Evolutionary conservation across 2,329 filamentous ascomycete genomes (phyloP), one percentile per base, ranked within the genome.

Genomic region (Phialophora expanda): DNA sequence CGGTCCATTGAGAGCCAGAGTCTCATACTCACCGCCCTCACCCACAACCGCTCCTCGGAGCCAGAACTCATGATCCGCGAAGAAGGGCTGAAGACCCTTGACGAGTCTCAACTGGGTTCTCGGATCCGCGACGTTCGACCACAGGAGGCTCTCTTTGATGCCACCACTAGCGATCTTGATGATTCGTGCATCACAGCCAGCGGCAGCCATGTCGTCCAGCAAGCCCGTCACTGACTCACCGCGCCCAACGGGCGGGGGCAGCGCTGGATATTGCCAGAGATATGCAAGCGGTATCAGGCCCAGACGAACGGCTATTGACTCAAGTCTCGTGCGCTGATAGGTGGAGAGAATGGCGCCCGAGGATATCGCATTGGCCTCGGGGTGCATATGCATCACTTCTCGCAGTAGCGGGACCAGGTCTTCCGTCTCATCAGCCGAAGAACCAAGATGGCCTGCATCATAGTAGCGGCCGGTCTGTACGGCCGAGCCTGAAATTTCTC

Each of bases 21-120:
- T 98, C 84, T 98, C 95, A 77, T 96, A 98, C 81, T 98, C 95
- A 3, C 95, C 95, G 5, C 95, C 95, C 76, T 98, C 95, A 0
- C 95, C 95, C 20, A 98, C 79, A 9, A 93, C 87, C 8, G 91
- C 90, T 0, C 91, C 92, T 80, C 66, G 85, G 81, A 73, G 80
- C 81, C 67, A 84, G 79, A 53, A 90, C 46, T 73, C 73, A 5
- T 66, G 54, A 3, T 67, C 71, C 4, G 57, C 72, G 14, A 75
- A 90, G 78, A 96, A 96, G 68, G 87, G 76, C 63, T 71, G 75
- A 74, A 83, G 78, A 28, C 76, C 82, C 67, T 80, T 83, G 32
- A 80, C 78, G 61, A 90, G 73, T 51, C 79, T 78, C 58, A 73
- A 74, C 61, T 85, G 78, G 8, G 83, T 80, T 57, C 71, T 71